These are phyloP conservation scores for Bryoglossum gracile DNA, from an alignment of 495 filamentous ascomycete species.

Conservation along the genomic window DNA sequence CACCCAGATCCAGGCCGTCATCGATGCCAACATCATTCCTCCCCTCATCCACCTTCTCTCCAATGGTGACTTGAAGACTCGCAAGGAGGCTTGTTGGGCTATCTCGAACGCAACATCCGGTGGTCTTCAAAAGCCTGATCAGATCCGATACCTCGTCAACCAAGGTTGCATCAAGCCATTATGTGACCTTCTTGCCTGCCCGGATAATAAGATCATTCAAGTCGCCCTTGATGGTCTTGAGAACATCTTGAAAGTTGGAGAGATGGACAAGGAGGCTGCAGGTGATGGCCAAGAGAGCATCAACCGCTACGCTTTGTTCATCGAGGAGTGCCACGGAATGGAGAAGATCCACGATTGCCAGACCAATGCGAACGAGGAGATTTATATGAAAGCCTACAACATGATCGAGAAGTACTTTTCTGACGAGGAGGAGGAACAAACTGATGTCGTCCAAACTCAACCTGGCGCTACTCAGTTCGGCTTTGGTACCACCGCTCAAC, in stretches of 20 bases:
- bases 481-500: conserved; percentile 73
- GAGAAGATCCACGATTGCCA: conserved; percentile 99
- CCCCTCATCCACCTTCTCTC: conserved; percentile 92
- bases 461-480: conserved; percentile 72
- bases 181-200: conserved; percentile 92
- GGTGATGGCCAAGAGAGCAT: conserved; percentile 67
- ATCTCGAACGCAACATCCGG: conserved; percentile 99
- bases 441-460: conserved; percentile 46
- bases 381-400: conserved; percentile 99
- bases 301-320: conserved; percentile 96
- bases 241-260: conserved; percentile 99
- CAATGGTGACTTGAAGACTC: conserved; percentile 97
- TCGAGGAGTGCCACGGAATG: conserved; percentile 98
- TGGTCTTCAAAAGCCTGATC: conserved; percentile 95
- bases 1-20: conserved; percentile 92
- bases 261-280: conserved; percentile 90
- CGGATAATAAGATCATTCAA: conserved; percentile 99
- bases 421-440: conserved; percentile 86
- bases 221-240: conserved; percentile 96
- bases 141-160: conserved; percentile 89
- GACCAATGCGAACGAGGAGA: conserved; percentile 99
- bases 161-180: conserved; percentile 96
- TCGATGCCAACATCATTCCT: conserved; percentile 94
- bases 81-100: conserved; percentile 99
- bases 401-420: conserved; percentile 99